A percentile compares a stretch with the other conserved stretches of the same genome.
Conservation (phyloP, 305 asterid genomes). For the Lippia alba region DNA sequence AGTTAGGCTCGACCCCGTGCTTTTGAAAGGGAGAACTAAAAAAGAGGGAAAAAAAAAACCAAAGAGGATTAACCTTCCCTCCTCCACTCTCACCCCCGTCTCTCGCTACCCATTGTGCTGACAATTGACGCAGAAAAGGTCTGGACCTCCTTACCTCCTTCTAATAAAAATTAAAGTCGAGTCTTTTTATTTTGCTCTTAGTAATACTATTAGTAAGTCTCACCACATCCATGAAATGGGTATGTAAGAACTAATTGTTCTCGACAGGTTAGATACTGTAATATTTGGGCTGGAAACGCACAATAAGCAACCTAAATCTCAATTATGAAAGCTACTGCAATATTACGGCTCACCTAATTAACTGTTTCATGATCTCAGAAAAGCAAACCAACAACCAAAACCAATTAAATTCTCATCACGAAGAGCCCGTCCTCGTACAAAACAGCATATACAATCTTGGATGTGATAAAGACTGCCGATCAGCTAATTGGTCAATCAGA, state of each 20-base stretch:
- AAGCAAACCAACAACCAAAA: conserved; percentile 7
- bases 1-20: conserved; percentile 8
- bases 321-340: not conserved
- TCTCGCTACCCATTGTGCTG: conserved; percentile 4
- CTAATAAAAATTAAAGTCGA: not conserved
- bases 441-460: not conserved
- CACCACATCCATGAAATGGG: too few relatives aligned
- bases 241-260: too few relatives aligned
- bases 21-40: not conserved
- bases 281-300: not conserved
- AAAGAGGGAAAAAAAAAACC: not conserved
- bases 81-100: not conserved
- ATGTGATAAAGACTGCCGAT: too few relatives aligned
- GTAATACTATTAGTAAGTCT: too few relatives aligned
- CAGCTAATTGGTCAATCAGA: conserved; percentile 3
- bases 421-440: not conserved
- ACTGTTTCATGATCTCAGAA: not conserved
- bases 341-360: not conserved
- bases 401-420: not conserved
- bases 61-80: not conserved
- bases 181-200: not conserved
- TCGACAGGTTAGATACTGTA: not conserved
- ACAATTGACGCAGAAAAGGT: not conserved
- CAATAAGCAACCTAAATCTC: not conserved
- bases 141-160: not conserved